These are phyloP conservation scores for Xylaria grammica DNA, from an alignment of 495 filamentous ascomycete species.

Conservation along the genomic window DNA sequence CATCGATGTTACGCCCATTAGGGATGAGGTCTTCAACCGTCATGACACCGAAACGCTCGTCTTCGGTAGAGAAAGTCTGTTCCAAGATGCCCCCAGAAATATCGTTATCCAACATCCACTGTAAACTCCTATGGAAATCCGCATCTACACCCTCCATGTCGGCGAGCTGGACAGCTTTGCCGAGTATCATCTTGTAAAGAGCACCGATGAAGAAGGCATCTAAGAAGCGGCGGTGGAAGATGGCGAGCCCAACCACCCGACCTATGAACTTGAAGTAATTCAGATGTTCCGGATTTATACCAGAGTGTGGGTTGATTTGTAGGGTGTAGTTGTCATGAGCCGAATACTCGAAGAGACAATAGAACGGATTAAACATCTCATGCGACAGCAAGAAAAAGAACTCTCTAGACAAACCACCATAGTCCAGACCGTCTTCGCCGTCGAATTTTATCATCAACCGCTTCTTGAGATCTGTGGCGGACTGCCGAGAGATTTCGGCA, in stretches of 20 bases:
- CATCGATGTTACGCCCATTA: constrained; percentile 85
- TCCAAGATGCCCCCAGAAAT: constrained; percentile 88
- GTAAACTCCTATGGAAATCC: constrained; percentile 91
- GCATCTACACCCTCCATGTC: constrained; percentile 99
- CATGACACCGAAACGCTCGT: constrained; percentile 95
- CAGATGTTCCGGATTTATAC: constrained; percentile 98
- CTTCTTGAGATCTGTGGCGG: constrained; percentile 96
- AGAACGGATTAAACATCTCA: constrained; percentile 99
- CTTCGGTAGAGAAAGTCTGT: constrained; percentile 92
- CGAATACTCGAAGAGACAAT: constrained; percentile 99
- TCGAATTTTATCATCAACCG: constrained; percentile 99
- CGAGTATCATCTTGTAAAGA: constrained; percentile 99
- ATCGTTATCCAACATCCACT: constrained; percentile 98
- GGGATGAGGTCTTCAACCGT: constrained; percentile 92
- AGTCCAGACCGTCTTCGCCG: constrained; percentile 96
- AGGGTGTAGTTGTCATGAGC: constrained; percentile 99
- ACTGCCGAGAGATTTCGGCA: constrained; percentile 96
- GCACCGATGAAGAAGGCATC: constrained; percentile 99
- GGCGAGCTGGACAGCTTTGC: constrained; percentile 86
- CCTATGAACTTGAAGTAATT: constrained; percentile 99
- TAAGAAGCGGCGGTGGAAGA: constrained; percentile 97
- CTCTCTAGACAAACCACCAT: constrained; percentile 97
- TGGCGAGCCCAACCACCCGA: constrained; percentile 93
- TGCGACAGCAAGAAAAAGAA: constrained; percentile 99
- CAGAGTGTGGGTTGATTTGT: constrained; percentile 99